phyloP scores from a whole-genome alignment of 73 alveolate genomes.

The Blepharisma stoltei region DNA sequence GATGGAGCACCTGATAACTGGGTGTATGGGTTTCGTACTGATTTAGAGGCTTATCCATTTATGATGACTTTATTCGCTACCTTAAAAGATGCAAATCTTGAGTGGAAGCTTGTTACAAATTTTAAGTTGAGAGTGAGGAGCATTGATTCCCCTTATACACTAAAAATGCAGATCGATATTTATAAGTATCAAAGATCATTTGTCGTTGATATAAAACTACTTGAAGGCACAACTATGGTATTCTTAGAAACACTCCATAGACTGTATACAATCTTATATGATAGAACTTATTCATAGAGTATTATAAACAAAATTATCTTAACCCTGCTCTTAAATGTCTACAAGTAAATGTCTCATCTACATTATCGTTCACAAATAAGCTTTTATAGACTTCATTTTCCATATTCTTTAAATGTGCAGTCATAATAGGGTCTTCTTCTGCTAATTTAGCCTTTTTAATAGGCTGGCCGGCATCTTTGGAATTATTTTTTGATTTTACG shows the following conservation, averaged over 20 bases:
- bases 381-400: constrained; percentile 21
- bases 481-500: background rate
- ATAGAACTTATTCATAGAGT: background rate
- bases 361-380: background rate
- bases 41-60: background rate
- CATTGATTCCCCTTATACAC: background rate
- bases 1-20: background rate
- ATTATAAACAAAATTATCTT: background rate
- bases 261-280: background rate
- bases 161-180: background rate
- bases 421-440: background rate
- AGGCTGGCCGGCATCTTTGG: background rate
- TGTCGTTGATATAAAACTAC: constrained; percentile 1
- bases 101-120: background rate
- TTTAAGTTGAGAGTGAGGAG: background rate
- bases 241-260: background rate
- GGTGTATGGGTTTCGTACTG: constrained; percentile 14
- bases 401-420: background rate
- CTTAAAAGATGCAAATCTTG: background rate
- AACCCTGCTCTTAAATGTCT: constrained; percentile 23
- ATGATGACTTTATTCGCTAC: background rate
- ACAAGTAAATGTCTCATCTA: constrained; percentile 8
- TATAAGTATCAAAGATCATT: background rate
- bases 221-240: background rate
- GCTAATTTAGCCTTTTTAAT: background rate